Percentiles rank a stretch among this genome's conserved stretches.
phyloP scores from a whole-genome alignment of 305 asterid genomes.

The Salvia sclarea region DNA sequence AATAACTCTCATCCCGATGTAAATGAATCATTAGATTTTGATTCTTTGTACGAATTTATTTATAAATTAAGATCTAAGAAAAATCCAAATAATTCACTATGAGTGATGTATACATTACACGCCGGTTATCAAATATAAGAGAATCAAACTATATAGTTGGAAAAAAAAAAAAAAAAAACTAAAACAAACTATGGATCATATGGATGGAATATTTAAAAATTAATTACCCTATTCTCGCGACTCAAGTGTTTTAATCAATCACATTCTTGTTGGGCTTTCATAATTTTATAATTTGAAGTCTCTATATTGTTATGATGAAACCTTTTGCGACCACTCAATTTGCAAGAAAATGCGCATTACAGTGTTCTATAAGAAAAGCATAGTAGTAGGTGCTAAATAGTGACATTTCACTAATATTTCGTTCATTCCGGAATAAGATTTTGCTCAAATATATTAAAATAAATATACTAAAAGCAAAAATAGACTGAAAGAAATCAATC shows the following conservation, averaged over 20 bases:
- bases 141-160: too few relatives aligned
- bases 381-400: conserved; percentile 12
- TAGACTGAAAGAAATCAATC: neutral
- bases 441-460: neutral
- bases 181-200: too few relatives aligned
- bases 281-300: conserved; percentile 10
- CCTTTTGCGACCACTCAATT: conserved; percentile 16
- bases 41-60: too few relatives aligned
- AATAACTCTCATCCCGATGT: too few relatives aligned
- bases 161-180: too few relatives aligned
- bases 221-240: neutral
- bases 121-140: too few relatives aligned
- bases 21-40: too few relatives aligned
- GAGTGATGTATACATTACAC: too few relatives aligned
- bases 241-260: neutral
- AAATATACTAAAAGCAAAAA: too few relatives aligned
- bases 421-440: neutral
- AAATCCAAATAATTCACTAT: too few relatives aligned
- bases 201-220: neutral
- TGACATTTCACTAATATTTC: neutral
- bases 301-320: conserved; percentile 16
- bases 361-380: neutral
- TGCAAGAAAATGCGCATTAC: conserved; percentile 17
- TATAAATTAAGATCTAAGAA: too few relatives aligned
- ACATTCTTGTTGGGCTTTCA: neutral